Conservation (phyloP, 768 basidiomycete genomes). For the Lentinula raphanica region DNA sequence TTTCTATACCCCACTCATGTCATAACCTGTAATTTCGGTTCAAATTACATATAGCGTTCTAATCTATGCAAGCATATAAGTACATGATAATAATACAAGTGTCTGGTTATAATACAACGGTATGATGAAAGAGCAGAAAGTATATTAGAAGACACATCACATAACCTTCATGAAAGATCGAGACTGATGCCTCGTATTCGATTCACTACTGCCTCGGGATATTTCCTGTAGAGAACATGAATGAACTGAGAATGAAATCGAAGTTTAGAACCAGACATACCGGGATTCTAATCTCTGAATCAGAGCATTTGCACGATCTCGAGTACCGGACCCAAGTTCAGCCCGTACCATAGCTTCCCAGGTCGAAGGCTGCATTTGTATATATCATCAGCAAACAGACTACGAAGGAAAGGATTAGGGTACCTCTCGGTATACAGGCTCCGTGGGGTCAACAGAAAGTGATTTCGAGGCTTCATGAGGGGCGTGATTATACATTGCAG, state of each 20-base stretch:
- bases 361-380: conserved; percentile 63
- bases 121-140: too few species aligned
- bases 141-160: neutral
- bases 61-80: neutral
- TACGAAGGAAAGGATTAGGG: conserved; percentile 16
- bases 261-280: conserved; percentile 32
- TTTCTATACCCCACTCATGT: neutral
- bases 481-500: conserved; percentile 84
- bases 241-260: neutral
- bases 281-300: conserved; percentile 69
- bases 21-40: neutral
- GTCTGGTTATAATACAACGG: neutral
- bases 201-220: conserved; percentile 73
- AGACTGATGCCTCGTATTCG: conserved; percentile 77
- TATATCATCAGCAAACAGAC: neutral
- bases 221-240: conserved; percentile 40
- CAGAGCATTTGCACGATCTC: conserved; percentile 61
- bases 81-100: neutral
- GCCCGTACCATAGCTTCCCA: conserved; percentile 96
- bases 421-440: conserved; percentile 82
- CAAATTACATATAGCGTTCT: neutral
- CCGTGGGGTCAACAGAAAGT: conserved; percentile 32
- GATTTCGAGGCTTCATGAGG: conserved; percentile 49
- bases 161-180: conserved; percentile 47
- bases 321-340: conserved; percentile 76